Base-by-base conservation (phyloP, 345 rosid genomes). In the Gossypium stocksii region DNA sequence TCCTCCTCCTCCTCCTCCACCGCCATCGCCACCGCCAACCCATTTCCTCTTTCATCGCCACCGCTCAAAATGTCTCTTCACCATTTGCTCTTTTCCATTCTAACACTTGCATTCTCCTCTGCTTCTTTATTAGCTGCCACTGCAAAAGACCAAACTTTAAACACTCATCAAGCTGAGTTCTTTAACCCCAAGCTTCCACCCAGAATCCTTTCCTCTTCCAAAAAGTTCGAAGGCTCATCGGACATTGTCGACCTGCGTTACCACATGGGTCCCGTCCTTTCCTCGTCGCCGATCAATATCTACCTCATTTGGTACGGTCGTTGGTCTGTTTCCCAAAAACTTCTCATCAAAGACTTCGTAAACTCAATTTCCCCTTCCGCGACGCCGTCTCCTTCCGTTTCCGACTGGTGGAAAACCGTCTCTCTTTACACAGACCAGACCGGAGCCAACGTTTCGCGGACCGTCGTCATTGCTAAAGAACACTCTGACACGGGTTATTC, bases 191-290 rank as follows among this genome's bases (percentile, higher is more conserved):
- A 89, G 43, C 90, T 89, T 8, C 97, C 98, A 0, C 97, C 89
- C 1, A 66, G 83, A 70, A 56, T 90, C 41, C 86, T 91, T 59
- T 76, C 97, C 11, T 12, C 89, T 5, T 86, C 89, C 0, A 93
- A 93, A 72, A 88, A 83, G 71, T 89, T 80, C 71, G 98, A 95
- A 78, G 99, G 99, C 70, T 95, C 99, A 2, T 95, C 99, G 0
- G 81, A 91, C 68, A 68, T 95, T 0, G 82, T 95, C 69, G 78
- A 89, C n/a, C 96, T 95, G 78, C 91, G 93, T 0, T 95, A 95
- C 89, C 99, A 95, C 66, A 95, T 95, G 99, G 99, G 99, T 16
- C 99, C 99, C 0, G 99, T 95, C 3, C 96, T 95, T 62, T 88
- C 99, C 9, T 88, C 96, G 10, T 65, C 91, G 0, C 98, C 97